phyloP scores from a whole-genome alignment of 129 eudicot genomes.

The Pulicaria dysenterica region DNA sequence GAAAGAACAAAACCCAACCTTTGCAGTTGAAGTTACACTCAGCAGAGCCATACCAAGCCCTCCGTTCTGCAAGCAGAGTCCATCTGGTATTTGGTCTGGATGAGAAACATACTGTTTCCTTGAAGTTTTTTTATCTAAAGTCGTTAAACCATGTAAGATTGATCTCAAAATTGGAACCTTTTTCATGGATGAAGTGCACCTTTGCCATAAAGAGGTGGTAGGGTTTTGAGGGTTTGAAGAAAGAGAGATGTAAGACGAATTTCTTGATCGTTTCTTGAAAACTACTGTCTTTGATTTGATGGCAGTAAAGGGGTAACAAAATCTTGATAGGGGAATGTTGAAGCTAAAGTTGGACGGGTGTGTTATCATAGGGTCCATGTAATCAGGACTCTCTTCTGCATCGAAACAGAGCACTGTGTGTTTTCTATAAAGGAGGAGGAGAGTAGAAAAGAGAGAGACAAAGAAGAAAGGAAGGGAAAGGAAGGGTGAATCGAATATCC shows the following conservation, averaged over 20 bases:
- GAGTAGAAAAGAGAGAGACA: neutral
- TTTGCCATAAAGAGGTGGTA: slow-evolving; percentile 46
- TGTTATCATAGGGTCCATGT: slow-evolving; percentile 51
- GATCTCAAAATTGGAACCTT: slow-evolving; percentile 47
- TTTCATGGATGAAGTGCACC: slow-evolving; percentile 27
- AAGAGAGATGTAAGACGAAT: slow-evolving; percentile 23
- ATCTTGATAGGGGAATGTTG: neutral
- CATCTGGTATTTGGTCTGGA: neutral
- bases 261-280: slow-evolving; percentile 33
- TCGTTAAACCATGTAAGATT: slow-evolving; percentile 37
- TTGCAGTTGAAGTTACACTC: slow-evolving; percentile 73
- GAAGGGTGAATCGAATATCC: slow-evolving; percentile 21
- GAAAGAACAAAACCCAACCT: slow-evolving; percentile 51
- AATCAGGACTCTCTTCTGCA: slow-evolving; percentile 27
- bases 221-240: slow-evolving; percentile 42
- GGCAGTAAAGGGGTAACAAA: slow-evolving; percentile 17
- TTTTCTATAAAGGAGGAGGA: neutral
- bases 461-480: neutral
- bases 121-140: slow-evolving; percentile 41
- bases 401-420: slow-evolving; percentile 37
- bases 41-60: slow-evolving; percentile 71
- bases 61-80: slow-evolving; percentile 48
- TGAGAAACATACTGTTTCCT: slow-evolving; percentile 33
- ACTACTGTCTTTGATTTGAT: slow-evolving; percentile 16
- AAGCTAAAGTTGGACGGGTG: slow-evolving; percentile 14